phyloP scores from a whole-genome alignment of 108 stramenopile genomes.

The Seminavis robusta region DNA sequence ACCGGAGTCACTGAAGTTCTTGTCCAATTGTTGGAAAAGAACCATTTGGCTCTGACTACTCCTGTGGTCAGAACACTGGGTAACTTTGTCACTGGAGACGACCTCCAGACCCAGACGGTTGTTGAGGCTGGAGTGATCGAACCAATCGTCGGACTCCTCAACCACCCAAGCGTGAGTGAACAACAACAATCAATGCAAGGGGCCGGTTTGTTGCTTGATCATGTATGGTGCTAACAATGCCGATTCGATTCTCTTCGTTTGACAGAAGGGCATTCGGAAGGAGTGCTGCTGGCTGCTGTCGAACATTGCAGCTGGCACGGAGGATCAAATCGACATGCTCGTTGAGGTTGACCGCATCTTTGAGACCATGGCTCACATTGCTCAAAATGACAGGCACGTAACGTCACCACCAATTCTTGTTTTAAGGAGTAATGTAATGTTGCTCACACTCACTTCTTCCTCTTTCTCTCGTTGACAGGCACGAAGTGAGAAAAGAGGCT shows the following conservation, averaged over 20 bases:
- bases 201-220: neutral
- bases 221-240: neutral
- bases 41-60: constrained; percentile 33
- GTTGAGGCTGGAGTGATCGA: constrained; percentile 72
- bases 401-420: too few species aligned
- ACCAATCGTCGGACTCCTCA: constrained; percentile 10
- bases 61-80: constrained; percentile 91
- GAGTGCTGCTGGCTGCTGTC: constrained; percentile 89
- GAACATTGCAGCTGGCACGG: constrained; percentile 92
- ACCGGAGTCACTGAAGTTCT: constrained; percentile 39
- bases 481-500: constrained; percentile 88
- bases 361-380: constrained; percentile 37
- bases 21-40: constrained; percentile 42
- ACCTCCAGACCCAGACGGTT: constrained; percentile 83
- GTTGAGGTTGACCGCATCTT: constrained; percentile 36
- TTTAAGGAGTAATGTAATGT: too few species aligned
- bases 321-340: constrained; percentile 60
- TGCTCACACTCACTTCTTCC: too few species aligned
- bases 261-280: too few species aligned
- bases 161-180: constrained; percentile 25
- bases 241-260: too few species aligned
- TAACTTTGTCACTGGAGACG: constrained; percentile 90
- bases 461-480: constrained; percentile 34
- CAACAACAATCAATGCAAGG: neutral
- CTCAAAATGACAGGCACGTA: constrained; percentile 37